Percentiles rank a stretch among this genome's conserved stretches.
phyloP scores from a whole-genome alignment of 176 grass and related monocot genomes.

The Oryza australiensis region DNA sequence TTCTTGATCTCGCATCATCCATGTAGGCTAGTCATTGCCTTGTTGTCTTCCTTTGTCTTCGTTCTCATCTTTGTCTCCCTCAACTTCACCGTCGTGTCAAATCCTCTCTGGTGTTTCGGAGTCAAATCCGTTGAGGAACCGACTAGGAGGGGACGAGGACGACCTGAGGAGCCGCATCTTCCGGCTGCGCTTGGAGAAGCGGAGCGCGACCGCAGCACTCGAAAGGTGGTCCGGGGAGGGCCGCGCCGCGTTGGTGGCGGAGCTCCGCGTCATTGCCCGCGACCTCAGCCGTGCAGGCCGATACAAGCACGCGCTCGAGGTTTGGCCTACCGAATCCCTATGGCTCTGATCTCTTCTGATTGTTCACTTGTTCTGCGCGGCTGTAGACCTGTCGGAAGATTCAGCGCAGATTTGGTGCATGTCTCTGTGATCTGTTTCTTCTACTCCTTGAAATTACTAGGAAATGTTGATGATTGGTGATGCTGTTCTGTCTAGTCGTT shows the following conservation, averaged over 20 bases:
- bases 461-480: neutral
- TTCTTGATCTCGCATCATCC: too few species aligned
- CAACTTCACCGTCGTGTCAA: too few species aligned
- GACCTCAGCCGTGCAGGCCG: conserved; percentile 62
- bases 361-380: neutral
- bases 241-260: conserved; percentile 33
- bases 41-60: too few species aligned
- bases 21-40: too few species aligned
- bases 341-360: neutral
- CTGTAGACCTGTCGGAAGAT: neutral
- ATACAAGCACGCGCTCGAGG: conserved; percentile 92
- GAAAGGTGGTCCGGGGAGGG: conserved; percentile 67
- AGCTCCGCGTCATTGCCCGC: conserved; percentile 63
- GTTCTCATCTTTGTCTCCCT: too few species aligned
- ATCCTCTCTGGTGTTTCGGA: too few species aligned
- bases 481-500: neutral
- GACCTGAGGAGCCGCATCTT: conserved; percentile 68
- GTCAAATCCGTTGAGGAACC: too few species aligned
- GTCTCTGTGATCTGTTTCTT: conserved; percentile 1
- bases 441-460: neutral
- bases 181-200: conserved; percentile 66
- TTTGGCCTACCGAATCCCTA: conserved; percentile 12
- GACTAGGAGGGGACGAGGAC: conserved; percentile 34
- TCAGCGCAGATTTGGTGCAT: neutral
- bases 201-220: conserved; percentile 69